A percentile compares a stretch with the other conserved stretches of the same genome.
phyloP scores from a whole-genome alignment of 495 filamentous ascomycete species.

The Zalerion maritima region DNA sequence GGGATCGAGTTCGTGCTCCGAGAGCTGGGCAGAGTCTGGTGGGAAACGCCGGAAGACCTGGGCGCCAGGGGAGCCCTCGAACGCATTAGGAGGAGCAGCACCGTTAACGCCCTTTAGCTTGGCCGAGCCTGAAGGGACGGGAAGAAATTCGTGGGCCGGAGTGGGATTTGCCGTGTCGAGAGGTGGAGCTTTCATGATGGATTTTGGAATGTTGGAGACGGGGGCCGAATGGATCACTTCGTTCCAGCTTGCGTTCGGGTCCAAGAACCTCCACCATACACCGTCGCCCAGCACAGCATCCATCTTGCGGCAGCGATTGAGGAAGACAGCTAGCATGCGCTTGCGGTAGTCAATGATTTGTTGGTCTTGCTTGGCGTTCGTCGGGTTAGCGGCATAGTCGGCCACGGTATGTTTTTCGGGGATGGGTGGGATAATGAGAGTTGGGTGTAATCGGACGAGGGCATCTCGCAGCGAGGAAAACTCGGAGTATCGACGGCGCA shows the following conservation, averaged over 20 bases:
- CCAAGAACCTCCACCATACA: conserved; percentile 93
- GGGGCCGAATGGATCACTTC: conserved; percentile 87
- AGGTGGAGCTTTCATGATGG: conserved; percentile 82
- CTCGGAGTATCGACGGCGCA: conserved; percentile 88
- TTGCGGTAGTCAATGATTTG: conserved; percentile 92
- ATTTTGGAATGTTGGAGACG: conserved; percentile 81
- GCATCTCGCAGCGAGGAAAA: conserved; percentile 87
- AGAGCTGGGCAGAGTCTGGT: conserved; percentile 55
- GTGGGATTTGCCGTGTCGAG: conserved; percentile 84
- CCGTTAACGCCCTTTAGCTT: conserved; percentile 55
- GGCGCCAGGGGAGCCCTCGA: conserved; percentile 37
- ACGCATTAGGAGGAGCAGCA: conserved; percentile 19
- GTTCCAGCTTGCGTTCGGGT: conserved; percentile 96
- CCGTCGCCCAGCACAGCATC: conserved; percentile 86
- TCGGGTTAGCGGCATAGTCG: conserved; percentile 94
- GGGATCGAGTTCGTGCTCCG: conserved; percentile 82
- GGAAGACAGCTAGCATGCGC: conserved; percentile 86
- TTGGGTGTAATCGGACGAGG: conserved; percentile 80
- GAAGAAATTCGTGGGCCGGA: conserved; percentile 76
- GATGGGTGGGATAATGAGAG: conserved; percentile 87
- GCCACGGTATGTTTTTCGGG: conserved; percentile 98
- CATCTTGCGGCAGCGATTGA: conserved; percentile 88
- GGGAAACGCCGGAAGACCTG: conserved; percentile 72
- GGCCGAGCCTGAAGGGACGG: conserved; percentile 67
- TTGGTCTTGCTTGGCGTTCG: conserved; percentile 92